These are phyloP conservation scores for Afroboletus lepidellus DNA, from an alignment of 1,284 basidiomycete genomes.

Conservation along the genomic window DNA sequence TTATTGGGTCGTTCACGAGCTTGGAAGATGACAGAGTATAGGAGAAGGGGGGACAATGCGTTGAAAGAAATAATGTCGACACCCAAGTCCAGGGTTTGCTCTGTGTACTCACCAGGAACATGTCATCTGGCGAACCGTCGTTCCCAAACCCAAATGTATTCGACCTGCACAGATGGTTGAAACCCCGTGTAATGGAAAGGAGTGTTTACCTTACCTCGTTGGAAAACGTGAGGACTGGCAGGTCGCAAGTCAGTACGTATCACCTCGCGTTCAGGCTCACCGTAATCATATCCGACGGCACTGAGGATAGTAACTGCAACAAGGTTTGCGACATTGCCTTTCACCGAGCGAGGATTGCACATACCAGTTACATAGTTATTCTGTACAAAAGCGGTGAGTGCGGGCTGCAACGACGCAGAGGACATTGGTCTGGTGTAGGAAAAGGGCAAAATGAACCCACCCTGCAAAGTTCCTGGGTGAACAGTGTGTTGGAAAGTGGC, in stretches of 20 bases:
- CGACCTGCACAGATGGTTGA: neutral
- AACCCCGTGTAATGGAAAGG: too few relatives aligned
- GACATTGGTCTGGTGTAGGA: too few relatives aligned
- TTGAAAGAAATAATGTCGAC: neutral
- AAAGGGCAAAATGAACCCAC: too few relatives aligned
- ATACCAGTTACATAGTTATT: slow-evolving; percentile 4
- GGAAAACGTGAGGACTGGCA: neutral
- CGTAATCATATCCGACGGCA: slow-evolving; percentile 1
- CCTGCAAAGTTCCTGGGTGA: too few relatives aligned
- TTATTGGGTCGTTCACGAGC: too few relatives aligned
- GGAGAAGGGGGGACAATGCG: too few relatives aligned
- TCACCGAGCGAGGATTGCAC: neutral
- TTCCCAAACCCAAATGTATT: neutral
- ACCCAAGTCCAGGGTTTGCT: neutral
- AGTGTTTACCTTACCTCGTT: neutral
- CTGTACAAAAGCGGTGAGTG: neutral
- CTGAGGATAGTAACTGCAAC: neutral
- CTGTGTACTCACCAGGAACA: neutral
- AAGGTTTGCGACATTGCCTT: neutral
- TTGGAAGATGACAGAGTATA: too few relatives aligned
- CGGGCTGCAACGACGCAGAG: neutral
- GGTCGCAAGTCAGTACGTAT: neutral
- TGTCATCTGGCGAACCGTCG: neutral
- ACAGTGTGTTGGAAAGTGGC: too few relatives aligned
- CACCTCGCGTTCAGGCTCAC: neutral